Percentiles rank a stretch among this genome's conserved stretches.
phyloP scores from a whole-genome alignment of 202 grass and related monocot species.

The Carex sylvatica region DNA sequence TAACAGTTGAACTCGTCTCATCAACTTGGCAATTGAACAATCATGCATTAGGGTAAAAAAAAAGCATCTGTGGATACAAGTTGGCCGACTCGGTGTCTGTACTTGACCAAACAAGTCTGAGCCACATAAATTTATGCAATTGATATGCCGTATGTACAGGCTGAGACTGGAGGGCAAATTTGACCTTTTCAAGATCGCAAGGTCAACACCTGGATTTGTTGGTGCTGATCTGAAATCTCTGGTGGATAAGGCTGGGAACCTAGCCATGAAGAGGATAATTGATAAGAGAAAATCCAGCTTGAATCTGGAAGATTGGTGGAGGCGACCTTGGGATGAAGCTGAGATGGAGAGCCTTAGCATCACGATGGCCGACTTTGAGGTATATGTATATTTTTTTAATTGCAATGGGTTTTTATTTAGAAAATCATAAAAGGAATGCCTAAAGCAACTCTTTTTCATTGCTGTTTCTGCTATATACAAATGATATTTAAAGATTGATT shows the following conservation, averaged over 20 bases:
- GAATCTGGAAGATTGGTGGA: constrained; percentile 72
- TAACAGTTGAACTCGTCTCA: neutral
- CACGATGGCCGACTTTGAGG: constrained; percentile 76
- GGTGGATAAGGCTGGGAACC: constrained; percentile 78
- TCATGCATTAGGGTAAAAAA: neutral
- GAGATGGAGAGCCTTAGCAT: constrained; percentile 73
- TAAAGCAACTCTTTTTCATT: neutral
- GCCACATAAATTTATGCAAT: neutral
- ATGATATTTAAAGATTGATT: neutral
- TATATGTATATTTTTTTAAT: constrained; percentile 20
- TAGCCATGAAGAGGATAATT: constrained; percentile 92
- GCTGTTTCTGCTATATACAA: neutral
- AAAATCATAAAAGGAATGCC: neutral
- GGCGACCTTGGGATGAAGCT: constrained; percentile 55
- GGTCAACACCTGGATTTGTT: constrained; percentile 85
- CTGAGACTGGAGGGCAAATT: constrained; percentile 68
- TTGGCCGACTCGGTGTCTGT: neutral
- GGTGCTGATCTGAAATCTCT: constrained; percentile 80
- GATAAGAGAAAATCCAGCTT: constrained; percentile 46
- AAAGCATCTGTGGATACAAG: neutral
- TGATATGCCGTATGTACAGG: constrained; percentile 6
- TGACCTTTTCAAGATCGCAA: constrained; percentile 81
- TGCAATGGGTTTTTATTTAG: neutral
- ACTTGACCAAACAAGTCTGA: neutral
- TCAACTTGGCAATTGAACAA: neutral